phyloP scores from a whole-genome alignment of 371 early-diverging fungal species.

The Mucor velutinosus region DNA sequence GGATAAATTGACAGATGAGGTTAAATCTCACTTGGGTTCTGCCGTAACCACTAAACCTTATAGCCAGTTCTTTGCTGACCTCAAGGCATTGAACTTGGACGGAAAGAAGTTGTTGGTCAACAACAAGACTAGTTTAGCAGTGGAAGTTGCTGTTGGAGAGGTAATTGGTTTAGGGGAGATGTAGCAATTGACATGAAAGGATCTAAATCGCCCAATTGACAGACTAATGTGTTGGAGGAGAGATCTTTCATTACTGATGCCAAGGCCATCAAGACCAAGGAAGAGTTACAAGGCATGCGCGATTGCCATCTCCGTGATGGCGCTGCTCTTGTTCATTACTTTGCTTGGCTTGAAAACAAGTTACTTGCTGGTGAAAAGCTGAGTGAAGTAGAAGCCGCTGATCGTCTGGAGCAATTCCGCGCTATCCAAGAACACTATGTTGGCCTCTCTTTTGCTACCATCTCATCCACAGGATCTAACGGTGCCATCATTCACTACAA shows the following conservation, averaged over 20 bases:
- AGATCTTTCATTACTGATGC: constrained; percentile 75
- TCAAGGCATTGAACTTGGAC: constrained; percentile 40
- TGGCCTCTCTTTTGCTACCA: constrained; percentile 97
- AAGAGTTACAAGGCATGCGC: constrained; percentile 95
- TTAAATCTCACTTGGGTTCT: constrained; percentile 50
- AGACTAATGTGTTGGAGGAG: constrained; percentile 52
- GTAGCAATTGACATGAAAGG: constrained; percentile 43
- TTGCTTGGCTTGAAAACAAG: constrained; percentile 95
- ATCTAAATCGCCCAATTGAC: constrained; percentile 62
- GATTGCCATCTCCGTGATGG: constrained; percentile 95
- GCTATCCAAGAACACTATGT: constrained; percentile 73
- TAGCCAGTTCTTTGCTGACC: constrained; percentile 73
- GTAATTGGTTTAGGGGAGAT: constrained; percentile 16
- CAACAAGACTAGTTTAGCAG: constrained; percentile 71
- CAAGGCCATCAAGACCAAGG: constrained; percentile 94
- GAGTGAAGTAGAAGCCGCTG: constrained; percentile 81
- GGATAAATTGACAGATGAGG: constrained; percentile 68
- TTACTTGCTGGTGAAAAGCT: constrained; percentile 63
- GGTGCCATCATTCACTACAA: constrained; percentile 99
- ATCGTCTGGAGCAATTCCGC: constrained; percentile 76
- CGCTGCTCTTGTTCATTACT: constrained; percentile 89
- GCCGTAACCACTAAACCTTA: constrained; percentile 69
- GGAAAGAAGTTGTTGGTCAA: constrained; percentile 51
- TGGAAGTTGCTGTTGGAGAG: constrained; percentile 65
- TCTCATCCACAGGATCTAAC: constrained; percentile 94